phyloP scores from a whole-genome alignment of 306 rosid species.

The Acacia confusa region DNA sequence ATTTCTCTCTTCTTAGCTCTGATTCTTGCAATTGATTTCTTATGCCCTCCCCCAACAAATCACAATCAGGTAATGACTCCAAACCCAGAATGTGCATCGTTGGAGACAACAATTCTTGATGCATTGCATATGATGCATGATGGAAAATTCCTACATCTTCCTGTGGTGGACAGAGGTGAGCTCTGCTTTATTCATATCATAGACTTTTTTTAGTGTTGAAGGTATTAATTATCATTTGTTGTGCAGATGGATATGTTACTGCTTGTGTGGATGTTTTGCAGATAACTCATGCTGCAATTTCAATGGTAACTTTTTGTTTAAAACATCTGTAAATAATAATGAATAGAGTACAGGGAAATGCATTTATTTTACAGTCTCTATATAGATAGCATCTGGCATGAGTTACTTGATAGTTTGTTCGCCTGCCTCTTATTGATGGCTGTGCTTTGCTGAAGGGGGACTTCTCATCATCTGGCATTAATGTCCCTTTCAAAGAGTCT shows the following conservation, averaged over 20 bases:
- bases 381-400: slow-evolving; percentile 17
- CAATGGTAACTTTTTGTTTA: slow-evolving; percentile 64
- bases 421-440: background rate
- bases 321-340: background rate
- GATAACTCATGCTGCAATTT: slow-evolving; percentile 90
- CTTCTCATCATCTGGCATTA: slow-evolving; percentile 9
- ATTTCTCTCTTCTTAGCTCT: slow-evolving; percentile 25
- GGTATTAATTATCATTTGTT: slow-evolving; percentile 30
- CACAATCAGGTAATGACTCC: slow-evolving; percentile 79
- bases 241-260: slow-evolving; percentile 70
- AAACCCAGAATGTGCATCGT: slow-evolving; percentile 81
- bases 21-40: slow-evolving; percentile 22
- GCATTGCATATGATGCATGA: slow-evolving; percentile 95
- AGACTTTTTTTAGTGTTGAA: slow-evolving; percentile 4
- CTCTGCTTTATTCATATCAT: slow-evolving; percentile 25
- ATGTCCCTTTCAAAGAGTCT: slow-evolving; percentile 3
- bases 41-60: background rate
- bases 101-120: slow-evolving; percentile 86
- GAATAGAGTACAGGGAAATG: background rate
- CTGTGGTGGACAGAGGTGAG: slow-evolving; percentile 89
- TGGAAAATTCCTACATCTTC: slow-evolving; percentile 94
- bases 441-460: slow-evolving; percentile 15
- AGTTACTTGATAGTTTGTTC: slow-evolving; percentile 6
- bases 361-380: slow-evolving; percentile 11
- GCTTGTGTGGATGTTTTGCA: slow-evolving; percentile 93